Conservation (phyloP, 2,329 filamentous ascomycete species). For the Davidsoniella neocaledoniae region DNA sequence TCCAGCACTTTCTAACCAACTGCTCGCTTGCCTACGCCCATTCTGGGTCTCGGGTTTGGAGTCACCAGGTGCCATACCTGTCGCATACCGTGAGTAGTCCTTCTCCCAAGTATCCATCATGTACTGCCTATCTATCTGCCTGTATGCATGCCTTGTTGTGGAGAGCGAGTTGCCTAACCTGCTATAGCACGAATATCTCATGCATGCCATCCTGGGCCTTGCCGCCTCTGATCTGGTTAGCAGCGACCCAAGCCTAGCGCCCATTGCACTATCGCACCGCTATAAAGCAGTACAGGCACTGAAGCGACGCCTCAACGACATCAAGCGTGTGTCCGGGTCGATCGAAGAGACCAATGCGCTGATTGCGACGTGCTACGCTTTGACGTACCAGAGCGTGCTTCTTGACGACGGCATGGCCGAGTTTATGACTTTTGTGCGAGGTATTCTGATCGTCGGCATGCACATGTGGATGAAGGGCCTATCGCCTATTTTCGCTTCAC, state of each 20-base stretch:
- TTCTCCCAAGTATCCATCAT: background rate
- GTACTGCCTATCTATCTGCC: background rate
- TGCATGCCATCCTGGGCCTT: slow-evolving; percentile 54
- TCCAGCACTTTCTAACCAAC: slow-evolving; percentile 46
- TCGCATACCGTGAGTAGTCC: slow-evolving; percentile 40
- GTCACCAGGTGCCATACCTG: slow-evolving; percentile 47
- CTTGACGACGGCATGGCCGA: slow-evolving; percentile 42
- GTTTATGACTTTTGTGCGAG: slow-evolving; percentile 43
- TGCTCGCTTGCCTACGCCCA: slow-evolving; percentile 49
- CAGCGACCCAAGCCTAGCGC: slow-evolving; percentile 32
- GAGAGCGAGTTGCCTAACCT: slow-evolving; percentile 8
- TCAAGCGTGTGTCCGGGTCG: slow-evolving; percentile 23
- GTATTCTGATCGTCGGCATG: slow-evolving; percentile 35
- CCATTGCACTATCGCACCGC: slow-evolving; percentile 45
- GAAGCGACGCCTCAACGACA: slow-evolving; percentile 34
- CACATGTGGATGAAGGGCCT: slow-evolving; percentile 35
- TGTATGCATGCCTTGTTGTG: background rate
- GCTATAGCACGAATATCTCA: slow-evolving; percentile 43
- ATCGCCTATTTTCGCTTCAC: slow-evolving; percentile 27
- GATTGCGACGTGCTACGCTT: slow-evolving; percentile 40
- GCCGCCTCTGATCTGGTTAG: slow-evolving; percentile 47
- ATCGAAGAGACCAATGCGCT: slow-evolving; percentile 42
- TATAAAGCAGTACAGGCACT: slow-evolving; percentile 47
- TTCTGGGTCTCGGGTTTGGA: slow-evolving; percentile 50
- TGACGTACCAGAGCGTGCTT: slow-evolving; percentile 41